These are phyloP conservation scores for Pestalotiopsis sp. DNA, from an alignment of 2,329 filamentous ascomycete genomes.

Conservation along the genomic window DNA sequence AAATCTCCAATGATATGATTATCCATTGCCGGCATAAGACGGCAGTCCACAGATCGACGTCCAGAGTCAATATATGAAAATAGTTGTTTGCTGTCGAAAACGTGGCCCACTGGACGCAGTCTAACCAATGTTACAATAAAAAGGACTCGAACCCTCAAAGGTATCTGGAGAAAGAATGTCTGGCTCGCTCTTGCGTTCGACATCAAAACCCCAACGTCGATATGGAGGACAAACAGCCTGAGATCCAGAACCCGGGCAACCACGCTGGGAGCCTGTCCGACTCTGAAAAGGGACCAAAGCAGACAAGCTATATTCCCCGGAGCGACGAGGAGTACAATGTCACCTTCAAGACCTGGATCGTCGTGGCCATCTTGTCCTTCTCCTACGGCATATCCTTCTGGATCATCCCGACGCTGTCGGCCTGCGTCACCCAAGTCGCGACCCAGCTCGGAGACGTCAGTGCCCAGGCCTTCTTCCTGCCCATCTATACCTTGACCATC, in stretches of 20 bases:
- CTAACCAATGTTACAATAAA: background rate
- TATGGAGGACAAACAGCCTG: background rate
- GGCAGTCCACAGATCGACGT: background rate
- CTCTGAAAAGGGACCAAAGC: conserved; percentile 4
- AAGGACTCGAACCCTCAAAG: background rate
- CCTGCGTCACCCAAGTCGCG: conserved; percentile 30
- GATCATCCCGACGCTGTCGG: conserved; percentile 35
- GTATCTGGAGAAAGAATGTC: background rate
- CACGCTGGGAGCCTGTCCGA: background rate
- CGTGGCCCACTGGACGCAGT: background rate
- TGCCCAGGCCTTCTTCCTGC: conserved; percentile 33
- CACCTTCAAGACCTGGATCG: conserved; percentile 40
- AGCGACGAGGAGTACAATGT: conserved; percentile 37
- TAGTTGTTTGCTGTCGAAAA: background rate
- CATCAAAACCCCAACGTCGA: background rate
- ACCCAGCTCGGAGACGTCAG: conserved; percentile 34
- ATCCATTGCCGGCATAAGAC: background rate
- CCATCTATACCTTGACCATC: conserved; percentile 39
- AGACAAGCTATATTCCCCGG: conserved; percentile 25
- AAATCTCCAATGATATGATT: background rate
- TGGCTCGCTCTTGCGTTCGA: background rate
- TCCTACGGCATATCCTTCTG: conserved; percentile 39
- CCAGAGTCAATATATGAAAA: background rate
- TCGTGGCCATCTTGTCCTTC: conserved; percentile 35
- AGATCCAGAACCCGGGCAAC: background rate